Conservation (phyloP, 2,329 filamentous ascomycete species). For the Colletotrichum simmondsii region DNA sequence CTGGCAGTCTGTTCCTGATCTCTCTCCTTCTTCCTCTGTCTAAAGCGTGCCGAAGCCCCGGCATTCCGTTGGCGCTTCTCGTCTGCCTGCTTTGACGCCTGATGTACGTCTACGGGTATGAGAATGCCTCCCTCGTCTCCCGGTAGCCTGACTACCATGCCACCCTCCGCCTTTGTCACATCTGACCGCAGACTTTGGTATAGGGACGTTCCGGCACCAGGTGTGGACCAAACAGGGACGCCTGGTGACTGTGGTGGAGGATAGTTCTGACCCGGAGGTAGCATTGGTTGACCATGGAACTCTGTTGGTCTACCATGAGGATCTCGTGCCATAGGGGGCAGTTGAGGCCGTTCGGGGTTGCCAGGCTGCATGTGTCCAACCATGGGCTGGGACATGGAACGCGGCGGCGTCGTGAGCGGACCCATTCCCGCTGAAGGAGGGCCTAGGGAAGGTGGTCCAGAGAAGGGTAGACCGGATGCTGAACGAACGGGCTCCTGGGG, state of each 20-base stretch:
- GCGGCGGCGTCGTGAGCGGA: conserved; percentile 41
- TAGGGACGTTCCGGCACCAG: conserved; percentile 47
- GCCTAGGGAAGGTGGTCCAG: conserved; percentile 30
- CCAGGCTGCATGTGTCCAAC: conserved; percentile 40
- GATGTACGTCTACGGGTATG: conserved; percentile 82
- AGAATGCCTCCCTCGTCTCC: conserved; percentile 54
- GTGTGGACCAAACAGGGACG: conserved; percentile 41
- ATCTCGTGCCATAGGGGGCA: conserved; percentile 31
- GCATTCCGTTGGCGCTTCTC: conserved; percentile 89
- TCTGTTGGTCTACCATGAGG: conserved; percentile 19
- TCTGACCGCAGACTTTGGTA: conserved; percentile 33
- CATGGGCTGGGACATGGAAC: conserved; percentile 50
- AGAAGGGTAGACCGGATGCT: conserved; percentile 18
- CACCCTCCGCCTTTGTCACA: conserved; percentile 32
- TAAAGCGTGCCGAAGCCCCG: conserved; percentile 84
- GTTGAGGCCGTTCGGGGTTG: conserved; percentile 35
- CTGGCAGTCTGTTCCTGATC: conserved; percentile 78
- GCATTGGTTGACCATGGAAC: conserved; percentile 21
- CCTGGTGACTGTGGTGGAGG: conserved; percentile 22
- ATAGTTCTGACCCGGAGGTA: conserved; percentile 12
- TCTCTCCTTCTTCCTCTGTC: conserved; percentile 84
- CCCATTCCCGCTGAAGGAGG: conserved; percentile 37
- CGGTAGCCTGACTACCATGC: conserved; percentile 36
- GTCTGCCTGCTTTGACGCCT: conserved; percentile 84
- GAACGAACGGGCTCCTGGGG: conserved; percentile 12